These are phyloP conservation scores for Talaromyces verruculosus DNA, from an alignment of 2,329 filamentous ascomycete genomes.

Conservation along the genomic window DNA sequence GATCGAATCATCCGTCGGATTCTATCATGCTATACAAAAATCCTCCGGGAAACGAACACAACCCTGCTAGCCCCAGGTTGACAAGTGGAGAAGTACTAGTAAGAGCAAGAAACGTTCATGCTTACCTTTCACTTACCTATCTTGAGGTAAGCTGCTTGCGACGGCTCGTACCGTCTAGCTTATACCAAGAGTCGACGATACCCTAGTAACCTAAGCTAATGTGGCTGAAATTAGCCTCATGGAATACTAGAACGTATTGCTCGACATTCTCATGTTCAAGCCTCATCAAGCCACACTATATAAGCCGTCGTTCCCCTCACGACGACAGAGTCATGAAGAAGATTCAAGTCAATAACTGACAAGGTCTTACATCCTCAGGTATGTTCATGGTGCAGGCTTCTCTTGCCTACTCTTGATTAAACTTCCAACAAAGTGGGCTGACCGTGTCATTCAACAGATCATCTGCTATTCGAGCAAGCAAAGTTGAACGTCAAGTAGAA, in stretches of 20 bases:
- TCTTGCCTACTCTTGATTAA: no score
- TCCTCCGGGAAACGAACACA: background rate
- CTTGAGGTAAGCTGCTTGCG: background rate
- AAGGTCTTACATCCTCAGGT: background rate
- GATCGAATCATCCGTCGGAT: background rate
- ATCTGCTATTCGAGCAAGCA: background rate
- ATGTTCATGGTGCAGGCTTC: background rate
- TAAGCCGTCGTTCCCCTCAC: background rate
- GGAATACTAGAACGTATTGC: background rate
- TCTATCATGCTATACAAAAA: background rate
- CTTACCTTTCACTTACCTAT: background rate
- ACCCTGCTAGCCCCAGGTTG: background rate
- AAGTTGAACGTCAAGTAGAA: background rate
- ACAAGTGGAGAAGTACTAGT: background rate
- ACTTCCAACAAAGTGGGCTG: background rate
- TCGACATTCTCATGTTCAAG: background rate
- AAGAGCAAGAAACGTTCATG: background rate
- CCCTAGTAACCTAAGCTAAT: background rate
- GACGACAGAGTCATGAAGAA: background rate
- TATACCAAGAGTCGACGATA: background rate
- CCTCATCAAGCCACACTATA: conserved; percentile 12
- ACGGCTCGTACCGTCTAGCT: background rate
- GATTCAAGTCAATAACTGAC: background rate
- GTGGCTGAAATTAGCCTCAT: conserved; percentile 10
- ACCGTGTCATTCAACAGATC: background rate